These are phyloP conservation scores for Dysphania ambrosioides DNA, from an alignment of 148 eudicot species.

Conservation along the genomic window DNA sequence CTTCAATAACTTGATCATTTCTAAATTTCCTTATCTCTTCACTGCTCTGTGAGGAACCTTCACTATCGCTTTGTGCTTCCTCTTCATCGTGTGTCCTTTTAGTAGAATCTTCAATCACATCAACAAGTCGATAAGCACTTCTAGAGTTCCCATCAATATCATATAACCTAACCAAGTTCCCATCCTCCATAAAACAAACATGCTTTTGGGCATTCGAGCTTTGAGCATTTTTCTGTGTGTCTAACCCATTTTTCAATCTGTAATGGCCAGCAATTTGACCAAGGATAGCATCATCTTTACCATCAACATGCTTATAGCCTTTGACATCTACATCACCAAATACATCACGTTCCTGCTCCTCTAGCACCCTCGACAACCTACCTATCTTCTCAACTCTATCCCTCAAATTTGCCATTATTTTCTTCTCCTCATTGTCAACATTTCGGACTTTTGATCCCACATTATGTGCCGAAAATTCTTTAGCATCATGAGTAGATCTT, in stretches of 20 bases:
- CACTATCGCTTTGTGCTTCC: constrained; percentile 37
- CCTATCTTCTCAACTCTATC: constrained; percentile 46
- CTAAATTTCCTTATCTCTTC: constrained; percentile 36
- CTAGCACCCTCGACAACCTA: constrained; percentile 35
- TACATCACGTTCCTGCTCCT: constrained; percentile 35
- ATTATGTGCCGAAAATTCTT: constrained; percentile 10
- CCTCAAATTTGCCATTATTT: constrained; percentile 38
- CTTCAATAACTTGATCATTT: constrained; percentile 24
- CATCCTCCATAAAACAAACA: constrained; percentile 65
- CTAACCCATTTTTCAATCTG: constrained; percentile 25
- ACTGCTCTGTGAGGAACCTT: constrained; percentile 35
- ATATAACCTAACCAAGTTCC: constrained; percentile 40
- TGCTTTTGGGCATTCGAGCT: constrained; percentile 41
- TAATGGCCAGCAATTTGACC: constrained; percentile 26
- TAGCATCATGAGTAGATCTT: constrained; percentile 29
- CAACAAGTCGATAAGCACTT: constrained; percentile 30
- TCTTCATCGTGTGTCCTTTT: constrained; percentile 43
- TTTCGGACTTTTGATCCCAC: constrained; percentile 23
- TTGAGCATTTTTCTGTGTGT: constrained; percentile 25
- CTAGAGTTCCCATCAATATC: constrained; percentile 36
- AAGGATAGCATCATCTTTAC: constrained; percentile 25
- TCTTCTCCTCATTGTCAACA: constrained; percentile 29
- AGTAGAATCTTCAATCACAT: constrained; percentile 40
- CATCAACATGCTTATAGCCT: constrained; percentile 28
- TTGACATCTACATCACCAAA: constrained; percentile 29